phyloP scores from a whole-genome alignment of 306 rosid species.

The Carpinus fangiana region DNA sequence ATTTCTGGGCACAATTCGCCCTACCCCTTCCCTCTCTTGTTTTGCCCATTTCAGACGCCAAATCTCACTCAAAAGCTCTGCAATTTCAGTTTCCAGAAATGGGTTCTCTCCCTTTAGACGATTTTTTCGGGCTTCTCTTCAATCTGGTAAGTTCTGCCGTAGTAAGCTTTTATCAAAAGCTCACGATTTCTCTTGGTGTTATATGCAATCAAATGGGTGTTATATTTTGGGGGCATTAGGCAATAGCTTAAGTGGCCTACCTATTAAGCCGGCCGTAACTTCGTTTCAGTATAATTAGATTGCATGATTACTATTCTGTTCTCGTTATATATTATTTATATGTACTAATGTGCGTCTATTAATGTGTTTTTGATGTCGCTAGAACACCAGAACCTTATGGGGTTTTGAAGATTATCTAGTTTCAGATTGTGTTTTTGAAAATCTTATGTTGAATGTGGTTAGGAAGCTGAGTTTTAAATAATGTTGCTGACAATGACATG shows the following conservation, averaged over 20 bases:
- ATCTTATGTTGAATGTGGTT: not conserved
- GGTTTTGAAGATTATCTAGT: not conserved
- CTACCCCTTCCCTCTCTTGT: constrained; percentile 48
- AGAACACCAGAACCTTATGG: not conserved
- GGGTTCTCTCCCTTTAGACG: constrained; percentile 44
- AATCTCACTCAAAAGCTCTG: constrained; percentile 35
- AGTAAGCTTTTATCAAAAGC: not conserved
- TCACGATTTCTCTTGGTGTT: not conserved
- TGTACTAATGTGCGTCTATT: not conserved
- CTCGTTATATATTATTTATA: not conserved
- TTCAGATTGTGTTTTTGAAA: not conserved
- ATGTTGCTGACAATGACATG: not conserved
- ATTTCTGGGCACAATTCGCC: constrained; percentile 52
- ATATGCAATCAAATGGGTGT: not conserved
- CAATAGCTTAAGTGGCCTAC: too few relatives aligned
- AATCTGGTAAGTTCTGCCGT: constrained; percentile 39
- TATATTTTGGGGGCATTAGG: not conserved
- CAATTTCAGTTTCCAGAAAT: constrained; percentile 32
- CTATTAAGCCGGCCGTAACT: too few relatives aligned
- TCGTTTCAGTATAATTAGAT: not conserved
- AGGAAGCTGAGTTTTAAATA: not conserved
- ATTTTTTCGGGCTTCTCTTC: constrained; percentile 39
- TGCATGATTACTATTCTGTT: not conserved
- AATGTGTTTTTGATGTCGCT: constrained; percentile 1
- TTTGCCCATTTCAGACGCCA: constrained; percentile 36